Evolutionary conservation across 305 asterid genomes (phyloP).

Genomic region (Striga hermonthica): DNA sequence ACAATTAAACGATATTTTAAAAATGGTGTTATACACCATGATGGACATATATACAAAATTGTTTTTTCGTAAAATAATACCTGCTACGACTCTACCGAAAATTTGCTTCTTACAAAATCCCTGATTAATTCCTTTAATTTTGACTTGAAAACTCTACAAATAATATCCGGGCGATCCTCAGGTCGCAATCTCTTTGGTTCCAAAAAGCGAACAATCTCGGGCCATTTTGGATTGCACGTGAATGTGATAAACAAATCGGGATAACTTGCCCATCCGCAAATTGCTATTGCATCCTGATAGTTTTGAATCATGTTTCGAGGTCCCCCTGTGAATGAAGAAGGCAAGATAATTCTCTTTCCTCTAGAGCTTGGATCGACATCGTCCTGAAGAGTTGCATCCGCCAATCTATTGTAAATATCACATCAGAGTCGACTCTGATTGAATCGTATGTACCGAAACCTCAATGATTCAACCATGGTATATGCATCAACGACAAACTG

Average conservation of each 20-base stretch:
- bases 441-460: neutral
- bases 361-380: too few species aligned
- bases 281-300: neutral
- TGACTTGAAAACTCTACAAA: neutral
- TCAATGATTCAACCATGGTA: neutral
- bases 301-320: neutral
- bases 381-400: too few species aligned
- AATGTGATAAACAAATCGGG: neutral
- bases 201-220: neutral
- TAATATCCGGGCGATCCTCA: neutral
- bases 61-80: neutral
- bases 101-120: neutral
- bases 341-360: neutral
- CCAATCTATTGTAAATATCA: too few species aligned
- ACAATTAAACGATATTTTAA: too few species aligned
- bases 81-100: neutral
- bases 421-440: too few species aligned
- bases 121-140: neutral
- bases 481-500: too few species aligned
- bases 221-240: neutral
- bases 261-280: neutral
- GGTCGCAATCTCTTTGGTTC: neutral
- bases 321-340: neutral
- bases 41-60: too few species aligned
- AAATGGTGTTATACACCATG: too few species aligned